Base-by-base conservation (phyloP, 1,284 basidiomycete genomes). In the Gymnopus androsaceus region DNA sequence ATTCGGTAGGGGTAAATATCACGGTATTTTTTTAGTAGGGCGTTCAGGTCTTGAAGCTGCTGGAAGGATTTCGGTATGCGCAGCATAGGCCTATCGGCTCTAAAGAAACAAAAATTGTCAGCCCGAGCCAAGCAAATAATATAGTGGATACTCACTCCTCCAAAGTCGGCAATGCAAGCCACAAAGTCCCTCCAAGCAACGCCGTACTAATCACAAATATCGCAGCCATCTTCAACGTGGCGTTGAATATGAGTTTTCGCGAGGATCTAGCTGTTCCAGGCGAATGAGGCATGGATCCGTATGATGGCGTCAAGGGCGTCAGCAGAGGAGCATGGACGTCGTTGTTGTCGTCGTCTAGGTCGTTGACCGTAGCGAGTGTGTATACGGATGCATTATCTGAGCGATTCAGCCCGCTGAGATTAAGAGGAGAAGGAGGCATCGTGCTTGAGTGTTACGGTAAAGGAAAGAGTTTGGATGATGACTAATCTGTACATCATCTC, bases 11-110 rank as follows among this genome's bases (percentile, higher is more conserved):
- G 92, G 68, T 92, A 92, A 62, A 91, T 87, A 62, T 88, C 84
- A 46, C 92, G 82, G 71, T 95, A 95, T 69, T 95, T 95, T 77
- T 94, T 94, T 57, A 95, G 80, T 14, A 95, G 78, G 1, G 70
- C 70, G 65, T 95, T 95, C 54, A 95, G 80, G 7, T 83, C 87
- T 67, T 95, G 86, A 6, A 95, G 79, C 68, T 95, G 85, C 15
- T 76, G 78, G 64, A 95, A 95, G 1, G 88, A 92, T 67, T 88
- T 90, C 5, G 93, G 93, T 59, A 95, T 82, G 62, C 84, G 86
- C 28, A 95, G 76, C 38, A 82, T 69, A 0, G 83, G 83, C 28
- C 87, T 83, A 74, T 95, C 93, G 50, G 78, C 81, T 44, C 92
- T 17, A 38, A 40, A 36, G 38, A 46, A 41, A 34, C n/a, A 47